These are phyloP conservation scores for Pyrrhoderma noxium DNA, from an alignment of 1,284 basidiomycete species.

Conservation along the genomic window DNA sequence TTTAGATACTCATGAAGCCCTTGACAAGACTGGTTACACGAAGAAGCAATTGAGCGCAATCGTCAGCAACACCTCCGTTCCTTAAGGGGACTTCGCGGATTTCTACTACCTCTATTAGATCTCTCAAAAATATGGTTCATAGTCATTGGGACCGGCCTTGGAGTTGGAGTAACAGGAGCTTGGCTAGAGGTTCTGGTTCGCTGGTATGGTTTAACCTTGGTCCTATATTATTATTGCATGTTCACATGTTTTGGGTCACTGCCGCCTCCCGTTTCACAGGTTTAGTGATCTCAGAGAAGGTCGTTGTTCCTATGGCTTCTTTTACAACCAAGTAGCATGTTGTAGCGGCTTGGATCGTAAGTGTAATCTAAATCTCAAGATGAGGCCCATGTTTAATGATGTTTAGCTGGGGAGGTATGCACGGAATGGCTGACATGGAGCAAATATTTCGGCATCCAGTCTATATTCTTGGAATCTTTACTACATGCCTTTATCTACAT, in stretches of 20 bases:
- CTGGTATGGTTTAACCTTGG: slow-evolving; percentile 46
- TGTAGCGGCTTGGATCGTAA: slow-evolving; percentile 68
- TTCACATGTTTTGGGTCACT: not conserved
- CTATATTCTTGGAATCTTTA: slow-evolving; percentile 51
- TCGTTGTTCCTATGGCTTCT: slow-evolving; percentile 61
- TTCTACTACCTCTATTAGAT: slow-evolving; percentile 48
- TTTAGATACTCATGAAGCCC: too few relatives aligned
- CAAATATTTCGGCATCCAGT: slow-evolving; percentile 43
- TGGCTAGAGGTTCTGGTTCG: slow-evolving; percentile 70
- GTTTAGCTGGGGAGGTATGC: slow-evolving; percentile 62
- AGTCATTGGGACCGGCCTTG: slow-evolving; percentile 57
- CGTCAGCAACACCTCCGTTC: slow-evolving; percentile 43
- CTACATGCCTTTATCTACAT: slow-evolving; percentile 60
- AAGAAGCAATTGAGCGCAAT: slow-evolving; percentile 57
- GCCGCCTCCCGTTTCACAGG: slow-evolving; percentile 31
- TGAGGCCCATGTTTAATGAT: not conserved
- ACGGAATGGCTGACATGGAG: slow-evolving; percentile 67
- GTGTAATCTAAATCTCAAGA: slow-evolving; percentile 24
- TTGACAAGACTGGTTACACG: slow-evolving; percentile 71
- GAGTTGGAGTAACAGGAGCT: slow-evolving; percentile 62
- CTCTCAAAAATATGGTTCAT: slow-evolving; percentile 61
- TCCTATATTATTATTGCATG: slow-evolving; percentile 1
- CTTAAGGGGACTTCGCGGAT: slow-evolving; percentile 47
- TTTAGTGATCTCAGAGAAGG: slow-evolving; percentile 66
- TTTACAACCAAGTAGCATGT: slow-evolving; percentile 67